Evolutionary conservation across 768 basidiomycete species (phyloP).

Genomic region (Lyophyllum decastes): DNA sequence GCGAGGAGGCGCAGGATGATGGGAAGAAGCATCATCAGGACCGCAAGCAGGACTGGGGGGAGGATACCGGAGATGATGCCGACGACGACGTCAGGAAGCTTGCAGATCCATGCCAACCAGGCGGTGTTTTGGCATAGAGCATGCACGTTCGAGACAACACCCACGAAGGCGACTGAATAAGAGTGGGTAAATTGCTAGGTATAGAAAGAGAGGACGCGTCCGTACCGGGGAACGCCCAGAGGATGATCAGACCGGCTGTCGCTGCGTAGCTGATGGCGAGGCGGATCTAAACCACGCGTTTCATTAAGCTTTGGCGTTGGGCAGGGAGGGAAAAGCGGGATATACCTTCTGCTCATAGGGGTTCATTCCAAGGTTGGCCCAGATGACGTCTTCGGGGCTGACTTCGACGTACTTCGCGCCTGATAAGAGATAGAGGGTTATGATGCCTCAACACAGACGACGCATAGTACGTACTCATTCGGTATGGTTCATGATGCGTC

Average conservation of each 20-base stretch:
- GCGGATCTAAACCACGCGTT: slow-evolving; percentile 39
- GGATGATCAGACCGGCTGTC: slow-evolving; percentile 79
- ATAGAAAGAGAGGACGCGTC: background rate
- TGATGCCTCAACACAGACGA: background rate
- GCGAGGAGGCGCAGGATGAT: slow-evolving; percentile 81
- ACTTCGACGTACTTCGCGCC: slow-evolving; percentile 76
- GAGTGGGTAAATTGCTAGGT: background rate
- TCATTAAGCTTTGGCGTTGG: background rate
- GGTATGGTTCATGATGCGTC: slow-evolving; percentile 79
- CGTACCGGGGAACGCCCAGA: slow-evolving; percentile 86
- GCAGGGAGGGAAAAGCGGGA: background rate
- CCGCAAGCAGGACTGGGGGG: slow-evolving; percentile 83
- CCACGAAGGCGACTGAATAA: slow-evolving; percentile 74
- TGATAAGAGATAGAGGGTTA: slow-evolving; percentile 12
- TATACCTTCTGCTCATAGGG: slow-evolving; percentile 77
- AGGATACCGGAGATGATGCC: slow-evolving; percentile 88
- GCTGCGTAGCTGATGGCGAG: slow-evolving; percentile 66
- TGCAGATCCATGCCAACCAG: slow-evolving; percentile 88
- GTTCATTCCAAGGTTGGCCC: slow-evolving; percentile 87
- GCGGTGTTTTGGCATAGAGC: slow-evolving; percentile 59
- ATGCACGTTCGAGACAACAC: slow-evolving; percentile 80
- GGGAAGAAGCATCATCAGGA: slow-evolving; percentile 87
- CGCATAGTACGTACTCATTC: slow-evolving; percentile 56
- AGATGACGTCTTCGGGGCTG: slow-evolving; percentile 87
- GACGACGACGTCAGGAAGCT: slow-evolving; percentile 59